phyloP scores from a whole-genome alignment of 345 rosid species.

The Bruguiera sexangula region DNA sequence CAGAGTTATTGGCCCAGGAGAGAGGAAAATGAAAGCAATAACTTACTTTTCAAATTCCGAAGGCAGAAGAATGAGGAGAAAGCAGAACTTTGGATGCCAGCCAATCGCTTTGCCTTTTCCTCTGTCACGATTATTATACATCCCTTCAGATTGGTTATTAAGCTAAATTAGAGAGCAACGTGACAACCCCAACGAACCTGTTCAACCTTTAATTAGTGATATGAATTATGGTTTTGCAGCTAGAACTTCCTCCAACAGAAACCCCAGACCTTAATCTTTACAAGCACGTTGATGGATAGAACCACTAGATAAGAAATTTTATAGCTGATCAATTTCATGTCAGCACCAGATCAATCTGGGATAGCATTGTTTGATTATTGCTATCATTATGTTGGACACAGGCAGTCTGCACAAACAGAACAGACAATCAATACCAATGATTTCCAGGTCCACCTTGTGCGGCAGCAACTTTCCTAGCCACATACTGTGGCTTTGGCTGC shows the following conservation, averaged over 20 bases:
- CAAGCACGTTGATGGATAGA: conserved; percentile 1
- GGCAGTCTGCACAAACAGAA: conserved; percentile 1
- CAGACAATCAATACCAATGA: conserved; percentile 59
- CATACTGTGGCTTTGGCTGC: conserved; percentile 80
- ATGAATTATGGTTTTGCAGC: conserved; percentile 22
- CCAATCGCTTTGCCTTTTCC: conserved; percentile 13
- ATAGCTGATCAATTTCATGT: conserved; percentile 9
- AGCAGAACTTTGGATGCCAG: conserved; percentile 6
- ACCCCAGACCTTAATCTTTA: conserved; percentile 7
- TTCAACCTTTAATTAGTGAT: conserved; percentile 25
- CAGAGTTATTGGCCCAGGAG: neutral
- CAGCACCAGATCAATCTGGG: conserved; percentile 8
- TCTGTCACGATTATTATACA: conserved; percentile 8
- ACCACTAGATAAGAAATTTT: neutral
- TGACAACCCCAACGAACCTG: conserved; percentile 13
- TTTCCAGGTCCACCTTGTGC: conserved; percentile 67
- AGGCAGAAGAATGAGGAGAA: conserved; percentile 8
- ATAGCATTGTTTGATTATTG: neutral
- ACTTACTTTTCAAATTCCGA: conserved; percentile 3
- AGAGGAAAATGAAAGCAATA: neutral
- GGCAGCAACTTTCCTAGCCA: conserved; percentile 79
- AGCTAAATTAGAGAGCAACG: conserved; percentile 12
- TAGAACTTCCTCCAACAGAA: conserved; percentile 9
- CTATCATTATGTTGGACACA: neutral
- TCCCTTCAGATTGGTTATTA: conserved; percentile 6